Evolutionary conservation across 805 yeast species (phyloP), one percentile per base, ranked within the genome.

Genomic region (Wickerhamiella dianesei): DNA sequence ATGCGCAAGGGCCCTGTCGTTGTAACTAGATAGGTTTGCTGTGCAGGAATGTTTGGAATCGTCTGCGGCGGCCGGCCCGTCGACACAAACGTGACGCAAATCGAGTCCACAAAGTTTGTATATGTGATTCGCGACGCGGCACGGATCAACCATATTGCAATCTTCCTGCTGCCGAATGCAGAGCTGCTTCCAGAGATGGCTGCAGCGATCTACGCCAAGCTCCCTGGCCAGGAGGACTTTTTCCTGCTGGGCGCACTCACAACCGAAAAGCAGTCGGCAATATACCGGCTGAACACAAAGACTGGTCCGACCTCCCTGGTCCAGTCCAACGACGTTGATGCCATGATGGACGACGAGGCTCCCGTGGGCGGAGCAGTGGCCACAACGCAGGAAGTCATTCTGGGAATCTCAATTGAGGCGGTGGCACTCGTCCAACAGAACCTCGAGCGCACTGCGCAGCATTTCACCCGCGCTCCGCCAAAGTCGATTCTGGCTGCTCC

Each of bases 351-450:
- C 41, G 71, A 73, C 49, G 80, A 70, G 41, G 73, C 65, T 50
- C 63, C 53, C 16, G 57, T 61, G 6, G 65, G 63, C n/a, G 70
- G 67, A 2, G 56, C 56, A 41, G 65, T 62, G 59, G 53, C 71
- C 60, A 21, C 46, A 12, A 43, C 44, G 4, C 52, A 52, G 54
- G 50, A 55, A 21, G 64, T 72, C 41, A 64, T 71, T 1, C 77
- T 89, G 3, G 98, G 98, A 0, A 83, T 92, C n/a, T 84, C 96
- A 2, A 79, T 89, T 13, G 98, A 89, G 59, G 82, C 95, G 0
- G 71, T 75, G 4, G 68, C 61, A 0, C 78, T 74, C 44, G 96
- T 94, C 0, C 75, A 76, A 50, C 64, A 68, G 35, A 78, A 73
- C 48, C 63, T 85, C 41, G 69, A 12, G n/a, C 8, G 41, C 8